A percentile compares a stretch with the other conserved stretches of the same genome.
Evolutionary conservation across 108 stramenopile species (phyloP).

Genomic region (Poteriospumella lacustris): DNA sequence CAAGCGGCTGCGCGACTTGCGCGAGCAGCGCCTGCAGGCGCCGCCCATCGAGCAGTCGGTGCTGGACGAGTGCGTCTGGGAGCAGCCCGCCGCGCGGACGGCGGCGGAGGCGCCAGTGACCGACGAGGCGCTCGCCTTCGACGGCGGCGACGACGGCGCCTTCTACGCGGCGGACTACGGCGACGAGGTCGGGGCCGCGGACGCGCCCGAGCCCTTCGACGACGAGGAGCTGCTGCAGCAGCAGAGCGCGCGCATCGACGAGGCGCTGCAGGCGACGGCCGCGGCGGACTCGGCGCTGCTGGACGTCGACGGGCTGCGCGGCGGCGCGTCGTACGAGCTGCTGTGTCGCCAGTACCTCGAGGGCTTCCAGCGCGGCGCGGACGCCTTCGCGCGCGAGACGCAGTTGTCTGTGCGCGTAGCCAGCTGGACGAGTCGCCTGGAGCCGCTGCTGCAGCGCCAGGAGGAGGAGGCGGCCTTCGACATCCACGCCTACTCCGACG

Average conservation of each 20-base stretch:
- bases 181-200: slow-evolving; percentile 32
- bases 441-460: slow-evolving; percentile 77
- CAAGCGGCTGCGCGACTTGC: slow-evolving; percentile 35
- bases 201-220: no score
- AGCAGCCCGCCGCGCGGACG: slow-evolving; percentile 28
- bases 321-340: no score
- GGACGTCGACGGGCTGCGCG: no score
- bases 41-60: slow-evolving; percentile 37
- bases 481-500: slow-evolving; percentile 72
- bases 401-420: slow-evolving; percentile 76
- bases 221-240: no score
- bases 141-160: slow-evolving; percentile 50
- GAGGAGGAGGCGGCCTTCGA: slow-evolving; percentile 76
- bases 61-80: slow-evolving; percentile 23
- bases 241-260: no score
- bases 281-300: no score
- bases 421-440: slow-evolving; percentile 74
- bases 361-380: slow-evolving; percentile 77
- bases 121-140: slow-evolving; percentile 33
- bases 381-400: slow-evolving; percentile 78
- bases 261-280: no score
- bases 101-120: slow-evolving; percentile 5
- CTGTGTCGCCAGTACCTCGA: slow-evolving; percentile 78
- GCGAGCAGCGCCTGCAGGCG: neutral
- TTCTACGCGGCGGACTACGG: slow-evolving; percentile 50